Evolutionary conservation across 2,329 filamentous ascomycete species (phyloP), one percentile per base, ranked within the genome.

Genomic region (Dactylellina drechsleri): DNA sequence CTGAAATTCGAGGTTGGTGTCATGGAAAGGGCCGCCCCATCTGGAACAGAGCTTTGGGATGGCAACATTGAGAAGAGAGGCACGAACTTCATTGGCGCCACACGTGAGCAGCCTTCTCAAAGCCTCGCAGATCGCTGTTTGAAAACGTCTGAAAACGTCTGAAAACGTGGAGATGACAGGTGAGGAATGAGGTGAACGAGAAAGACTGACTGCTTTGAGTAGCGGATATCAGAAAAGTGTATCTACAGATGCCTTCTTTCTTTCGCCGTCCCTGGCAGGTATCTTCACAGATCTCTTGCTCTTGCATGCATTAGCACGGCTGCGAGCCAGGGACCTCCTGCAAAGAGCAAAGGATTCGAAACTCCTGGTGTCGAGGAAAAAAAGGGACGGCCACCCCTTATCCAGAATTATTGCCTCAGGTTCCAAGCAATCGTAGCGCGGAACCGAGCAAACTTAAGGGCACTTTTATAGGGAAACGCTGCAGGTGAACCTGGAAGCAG

Each of bases 371-470:
- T 74, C 20, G 62, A 62, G 70, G 62, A 73, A 45, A 45, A 65
- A 28, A 65, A 66, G 68, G 61, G 56, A 56, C 40, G 47, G 41
- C 40, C 41, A 28, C 70, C 64, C 64, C 64, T 66, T 66, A 66
- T 61, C 61, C 70, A 45, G 4, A 45, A 54, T n/a, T 57, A 57
- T 74, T 67, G 57, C 57, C 56, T 54, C 56, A 61, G 57, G 49
- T 28, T 45, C 41, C 12, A 3, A 58, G 18, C 50, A n/a, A 49
- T 18, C 50, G 52, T 20, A 52, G 41, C 64, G 66, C 54, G 62
- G 70, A 74, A 74, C 56, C 70, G 70, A 74, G 59, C 56, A 74
- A 74, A 67, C 62, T 61, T 57, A 67, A 74, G 62, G 62, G 50
- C 50, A 57, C 52, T 59, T 20, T 64, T 74, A 66, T 57, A 64